Evolutionary conservation across 768 basidiomycete species (phyloP), one percentile per base, ranked within the genome.

Genomic region (Hygrocybe coccinea): DNA sequence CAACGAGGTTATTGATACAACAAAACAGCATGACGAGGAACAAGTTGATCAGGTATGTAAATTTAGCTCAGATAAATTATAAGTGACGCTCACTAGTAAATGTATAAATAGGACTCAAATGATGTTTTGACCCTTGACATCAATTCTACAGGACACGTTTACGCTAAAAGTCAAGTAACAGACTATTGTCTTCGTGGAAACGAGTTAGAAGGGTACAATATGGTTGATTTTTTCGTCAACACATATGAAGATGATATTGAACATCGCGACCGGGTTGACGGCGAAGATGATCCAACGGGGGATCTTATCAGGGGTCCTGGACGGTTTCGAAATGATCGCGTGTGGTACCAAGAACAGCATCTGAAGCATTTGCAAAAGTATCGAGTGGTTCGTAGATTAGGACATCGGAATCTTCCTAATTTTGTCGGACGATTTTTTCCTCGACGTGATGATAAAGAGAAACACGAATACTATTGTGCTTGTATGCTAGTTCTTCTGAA

Each of bases 351-450:
- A 2, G 11, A 34, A 12, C 2, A 1, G 1, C 48, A 56, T 24
- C 52, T 51, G 2, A 59, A 59, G 44, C 0, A 12, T 35, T 6
- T 22, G 22, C 19, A 56, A 39, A 29, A 38, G 14, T 37, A 43
- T 15, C 36, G 67, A 0, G 54, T 72, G 1, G n/a, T 63, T 0
- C 63, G 64, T 5, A 24, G 34, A 2, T 1, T 12, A 1, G 59
- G 63, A 0, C 75, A 77, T 47, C 64, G 69, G 7, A 74, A 52
- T 0, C 41, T 77, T 0, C 71, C 72, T 0, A 69, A 72, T 35
- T 67, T 78, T 49, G 58, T 75, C n/a, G 77, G 76, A 0, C 60
- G 48, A 0, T 74, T 59, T 17, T 73, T 78, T 50, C 72, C 75
- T 1, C 29, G 59, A 0, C 7, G 51, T 0, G 61, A 76, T 52